Conservation (phyloP, 805 yeast genomes). For the Saturnispora zaruensis region DNA sequence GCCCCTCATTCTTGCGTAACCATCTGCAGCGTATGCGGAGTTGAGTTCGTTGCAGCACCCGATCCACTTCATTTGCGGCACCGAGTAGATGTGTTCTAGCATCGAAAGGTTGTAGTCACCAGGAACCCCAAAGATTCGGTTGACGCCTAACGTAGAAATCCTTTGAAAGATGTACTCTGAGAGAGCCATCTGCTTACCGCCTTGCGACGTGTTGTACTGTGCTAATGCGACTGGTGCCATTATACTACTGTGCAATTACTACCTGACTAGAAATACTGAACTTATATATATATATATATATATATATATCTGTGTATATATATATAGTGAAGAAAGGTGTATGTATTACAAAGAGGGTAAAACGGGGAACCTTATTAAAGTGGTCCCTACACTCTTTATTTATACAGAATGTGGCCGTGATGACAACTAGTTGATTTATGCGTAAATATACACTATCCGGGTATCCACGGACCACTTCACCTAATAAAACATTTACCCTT, state of each 20-base stretch:
- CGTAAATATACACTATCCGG: not conserved
- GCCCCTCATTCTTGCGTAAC: conserved; percentile 59
- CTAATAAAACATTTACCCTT: no score
- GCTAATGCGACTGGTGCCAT: conserved; percentile 19
- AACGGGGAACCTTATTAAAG: not conserved
- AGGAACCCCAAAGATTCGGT: conserved; percentile 67
- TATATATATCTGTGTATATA: not conserved
- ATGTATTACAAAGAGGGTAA: no score
- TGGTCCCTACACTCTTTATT: not conserved
- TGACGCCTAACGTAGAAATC: conserved; percentile 45
- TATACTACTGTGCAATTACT: not conserved
- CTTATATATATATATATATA: no score
- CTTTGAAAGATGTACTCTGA: conserved; percentile 62
- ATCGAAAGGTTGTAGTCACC: conserved; percentile 67
- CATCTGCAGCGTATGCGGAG: conserved; percentile 87
- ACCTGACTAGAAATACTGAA: no score
- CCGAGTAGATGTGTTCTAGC: conserved; percentile 57
- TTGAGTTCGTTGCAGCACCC: conserved; percentile 87
- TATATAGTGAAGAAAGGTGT: no score
- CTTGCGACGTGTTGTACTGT: not conserved
- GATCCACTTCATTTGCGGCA: conserved; percentile 50
- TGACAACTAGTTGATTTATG: not conserved
- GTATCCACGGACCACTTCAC: not conserved
- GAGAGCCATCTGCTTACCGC: conserved; percentile 30
- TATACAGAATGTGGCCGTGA: not conserved